A percentile compares a stretch with the other conserved stretches of the same genome.
Evolutionary conservation across 75 land plant genomes (phyloP).

Genomic region (Selaginella tamariscina): DNA sequence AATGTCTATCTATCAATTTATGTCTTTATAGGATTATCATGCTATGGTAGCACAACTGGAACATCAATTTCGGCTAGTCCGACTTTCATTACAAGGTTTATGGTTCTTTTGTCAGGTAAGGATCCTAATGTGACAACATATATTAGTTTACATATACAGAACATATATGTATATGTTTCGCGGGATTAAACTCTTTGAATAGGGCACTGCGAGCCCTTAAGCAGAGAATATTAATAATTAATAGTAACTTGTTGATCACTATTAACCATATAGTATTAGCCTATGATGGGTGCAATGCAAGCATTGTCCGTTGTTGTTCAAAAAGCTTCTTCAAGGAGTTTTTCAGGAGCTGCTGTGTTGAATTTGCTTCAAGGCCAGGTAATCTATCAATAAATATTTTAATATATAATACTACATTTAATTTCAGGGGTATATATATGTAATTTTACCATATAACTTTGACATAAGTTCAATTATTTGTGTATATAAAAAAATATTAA

Average conservation of each 20-base stretch:
- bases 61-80: slow-evolving; percentile 83
- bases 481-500: too few species aligned
- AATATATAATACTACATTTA: too few species aligned
- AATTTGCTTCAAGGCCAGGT: slow-evolving; percentile 93
- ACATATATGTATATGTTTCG: not conserved
- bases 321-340: slow-evolving; percentile 47
- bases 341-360: slow-evolving; percentile 64
- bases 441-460: too few species aligned
- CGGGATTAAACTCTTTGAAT: slow-evolving; percentile 6
- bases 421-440: too few species aligned
- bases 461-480: too few species aligned
- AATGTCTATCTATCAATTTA: not conserved
- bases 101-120: slow-evolving; percentile 93
- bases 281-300: slow-evolving; percentile 92
- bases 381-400: too few species aligned
- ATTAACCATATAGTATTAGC: slow-evolving; percentile 29
- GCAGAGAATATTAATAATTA: too few species aligned
- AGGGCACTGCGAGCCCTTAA: not conserved
- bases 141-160: not conserved
- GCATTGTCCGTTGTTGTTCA: slow-evolving; percentile 57
- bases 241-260: not conserved
- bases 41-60: slow-evolving; percentile 97
- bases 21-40: slow-evolving; percentile 59
- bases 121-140: too few species aligned
- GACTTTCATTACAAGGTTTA: slow-evolving; percentile 79